phyloP scores from a whole-genome alignment of 495 filamentous ascomycete genomes.

The Darksidea phi region DNA sequence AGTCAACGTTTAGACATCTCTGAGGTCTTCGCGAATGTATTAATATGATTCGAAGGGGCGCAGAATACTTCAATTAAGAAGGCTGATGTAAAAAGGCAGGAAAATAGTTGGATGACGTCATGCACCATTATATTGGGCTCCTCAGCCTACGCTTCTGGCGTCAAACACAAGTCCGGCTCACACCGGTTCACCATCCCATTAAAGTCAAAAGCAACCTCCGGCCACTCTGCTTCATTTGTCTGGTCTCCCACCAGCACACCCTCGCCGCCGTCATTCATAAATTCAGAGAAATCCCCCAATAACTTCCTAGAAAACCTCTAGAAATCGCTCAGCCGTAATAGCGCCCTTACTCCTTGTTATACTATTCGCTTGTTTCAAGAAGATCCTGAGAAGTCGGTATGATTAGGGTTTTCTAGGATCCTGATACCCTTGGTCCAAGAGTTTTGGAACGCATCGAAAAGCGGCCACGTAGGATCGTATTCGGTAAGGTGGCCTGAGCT shows the following conservation, averaged over 20 bases:
- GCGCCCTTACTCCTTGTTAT: not conserved
- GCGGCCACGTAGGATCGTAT: not conserved
- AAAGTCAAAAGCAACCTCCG: slow-evolving; percentile 3
- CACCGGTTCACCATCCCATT: not conserved
- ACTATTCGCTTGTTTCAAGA: not conserved
- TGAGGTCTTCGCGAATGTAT: not conserved
- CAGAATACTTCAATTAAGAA: no score
- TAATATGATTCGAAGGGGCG: not conserved
- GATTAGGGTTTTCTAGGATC: not conserved
- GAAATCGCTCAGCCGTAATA: slow-evolving; percentile 9
- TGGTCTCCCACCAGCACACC: slow-evolving; percentile 6
- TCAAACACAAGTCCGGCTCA: not conserved
- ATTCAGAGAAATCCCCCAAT: slow-evolving; percentile 5
- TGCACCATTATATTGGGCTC: no score
- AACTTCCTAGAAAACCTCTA: slow-evolving; percentile 9
- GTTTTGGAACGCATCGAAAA: not conserved
- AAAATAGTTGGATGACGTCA: no score
- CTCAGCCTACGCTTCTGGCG: no score
- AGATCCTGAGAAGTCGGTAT: slow-evolving; percentile 20
- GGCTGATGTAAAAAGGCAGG: not conserved
- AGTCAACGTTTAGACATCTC: not conserved
- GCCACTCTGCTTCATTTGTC: not conserved
- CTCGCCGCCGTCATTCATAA: not conserved
- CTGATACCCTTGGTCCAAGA: not conserved
- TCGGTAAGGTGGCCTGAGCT: not conserved